Evolutionary conservation across 805 yeast species (phyloP), one percentile per base, ranked within the genome.

Genomic region (Candida ovalis): DNA sequence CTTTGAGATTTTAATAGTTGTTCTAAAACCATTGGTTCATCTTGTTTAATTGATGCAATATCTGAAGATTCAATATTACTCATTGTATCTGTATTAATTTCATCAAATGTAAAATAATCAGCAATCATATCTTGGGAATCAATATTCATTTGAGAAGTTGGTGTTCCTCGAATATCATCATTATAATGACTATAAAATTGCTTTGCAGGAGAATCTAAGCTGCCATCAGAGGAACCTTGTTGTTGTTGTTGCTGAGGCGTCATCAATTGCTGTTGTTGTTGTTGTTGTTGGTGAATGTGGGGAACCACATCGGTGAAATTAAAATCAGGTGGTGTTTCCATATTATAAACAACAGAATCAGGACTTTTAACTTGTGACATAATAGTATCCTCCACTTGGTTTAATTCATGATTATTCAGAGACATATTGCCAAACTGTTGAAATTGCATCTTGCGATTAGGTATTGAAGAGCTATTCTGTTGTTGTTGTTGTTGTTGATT

Each of bases 141-240:
- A 7, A 15, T 6, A n/a, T 23, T 22, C 18, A 24, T 39, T n/a
- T n/a, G 21, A 24, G 41, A 13, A 39, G 19, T 9, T 23, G 41
- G 28, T 7, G 15, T 27, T 25, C 38, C 18, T 23, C 50, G 53
- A 30, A 53, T 50, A 42, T 43, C 39, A 30, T 45, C 40, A 49
- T 52, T 49, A 19, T 46, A 23, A 40, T 52, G 47, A 50, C 42
- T 45, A 52, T 57, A 40, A 44, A 51, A 47, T 7, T 22, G 28
- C 2, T 39, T 24, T 13, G 13, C 21, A 15, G 27, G 28, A 8
- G 41, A 5, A 23, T 22, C 15, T 2, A 23, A 8, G 8, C 13
- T n/a, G 12, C 13, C 10, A 39, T 41, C 28, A 5, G 23, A 19
- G 24, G 19, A 28, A 15, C 12, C 33, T 17, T 19, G 15, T 8